Percentiles rank a stretch among this genome's conserved stretches.
Conservation (phyloP, 2,329 filamentous ascomycete species). For the Fusarium sp. region DNA sequence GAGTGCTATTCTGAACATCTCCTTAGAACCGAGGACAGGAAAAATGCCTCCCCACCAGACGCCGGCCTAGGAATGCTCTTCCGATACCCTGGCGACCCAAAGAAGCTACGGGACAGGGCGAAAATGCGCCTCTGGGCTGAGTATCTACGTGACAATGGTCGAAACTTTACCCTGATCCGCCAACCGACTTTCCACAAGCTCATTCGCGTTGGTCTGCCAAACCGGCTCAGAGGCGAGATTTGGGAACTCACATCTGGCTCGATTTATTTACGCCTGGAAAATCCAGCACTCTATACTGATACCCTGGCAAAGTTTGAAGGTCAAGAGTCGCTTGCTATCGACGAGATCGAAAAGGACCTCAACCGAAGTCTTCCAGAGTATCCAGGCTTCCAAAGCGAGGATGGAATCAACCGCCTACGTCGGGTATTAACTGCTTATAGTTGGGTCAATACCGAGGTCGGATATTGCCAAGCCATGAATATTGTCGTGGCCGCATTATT, state of each 20-base stretch:
- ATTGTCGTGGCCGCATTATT: slow-evolving; percentile 97
- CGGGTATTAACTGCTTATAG: slow-evolving; percentile 96
- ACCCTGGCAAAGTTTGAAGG: slow-evolving; percentile 86
- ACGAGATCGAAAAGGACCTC: slow-evolving; percentile 98
- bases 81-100: slow-evolving; percentile 92
- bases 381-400: slow-evolving; percentile 94
- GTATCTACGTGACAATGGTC: slow-evolving; percentile 93
- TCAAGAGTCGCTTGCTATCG: slow-evolving; percentile 90
- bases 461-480: slow-evolving; percentile 99
- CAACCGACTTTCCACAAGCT: slow-evolving; percentile 98
- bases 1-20: slow-evolving; percentile 94
- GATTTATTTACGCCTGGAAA: slow-evolving; percentile 86
- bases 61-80: slow-evolving; percentile 93
- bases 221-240: slow-evolving; percentile 89
- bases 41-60: slow-evolving; percentile 73
- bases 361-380: slow-evolving; percentile 98
- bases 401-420: slow-evolving; percentile 89
- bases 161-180: slow-evolving; percentile 89
- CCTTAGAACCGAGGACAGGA: slow-evolving; percentile 70
- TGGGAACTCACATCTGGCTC: slow-evolving; percentile 97
- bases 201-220: slow-evolving; percentile 93
- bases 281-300: slow-evolving; percentile 83
- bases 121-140: slow-evolving; percentile 99
- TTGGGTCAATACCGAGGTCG: slow-evolving; percentile 94
- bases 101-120: slow-evolving; percentile 91